Percentiles rank a stretch among this genome's conserved stretches.
Evolutionary conservation across 495 filamentous ascomycete genomes (phyloP).

Genomic region (Daldinia childiae): DNA sequence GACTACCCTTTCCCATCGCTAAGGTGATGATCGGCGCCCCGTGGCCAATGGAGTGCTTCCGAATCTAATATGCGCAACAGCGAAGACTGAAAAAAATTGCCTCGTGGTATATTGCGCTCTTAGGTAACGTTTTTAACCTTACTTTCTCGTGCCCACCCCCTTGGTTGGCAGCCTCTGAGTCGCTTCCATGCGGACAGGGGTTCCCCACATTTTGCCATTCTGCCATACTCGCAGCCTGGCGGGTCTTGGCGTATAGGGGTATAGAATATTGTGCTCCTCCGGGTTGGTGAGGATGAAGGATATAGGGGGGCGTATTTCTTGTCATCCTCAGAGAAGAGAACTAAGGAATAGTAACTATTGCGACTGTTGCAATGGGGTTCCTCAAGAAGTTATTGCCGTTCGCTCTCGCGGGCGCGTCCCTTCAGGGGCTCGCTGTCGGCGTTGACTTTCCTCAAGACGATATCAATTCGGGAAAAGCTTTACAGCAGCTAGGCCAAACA

Average conservation of each 20-base stretch:
- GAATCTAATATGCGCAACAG: conserved; percentile 33
- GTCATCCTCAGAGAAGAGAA: background rate
- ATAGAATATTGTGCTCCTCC: conserved; percentile 5
- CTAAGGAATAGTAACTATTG: conserved; percentile 15
- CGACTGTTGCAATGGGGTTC: conserved; percentile 39
- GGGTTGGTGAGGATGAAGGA: conserved; percentile 15
- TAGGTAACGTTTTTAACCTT: conserved; percentile 32
- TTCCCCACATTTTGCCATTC: conserved; percentile 42
- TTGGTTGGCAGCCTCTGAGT: conserved; percentile 7
- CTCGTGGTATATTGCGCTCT: conserved; percentile 13
- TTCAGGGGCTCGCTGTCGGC: conserved; percentile 37
- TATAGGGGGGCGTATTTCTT: conserved; percentile 27
- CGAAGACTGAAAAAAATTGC: conserved; percentile 21
- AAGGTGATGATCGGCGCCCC: conserved; percentile 36
- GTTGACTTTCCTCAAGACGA: conserved; percentile 48
- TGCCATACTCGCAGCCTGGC: conserved; percentile 35
- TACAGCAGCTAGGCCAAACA: conserved; percentile 46
- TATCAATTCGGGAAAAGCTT: conserved; percentile 52
- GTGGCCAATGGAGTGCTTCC: conserved; percentile 16
- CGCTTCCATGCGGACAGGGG: conserved; percentile 34
- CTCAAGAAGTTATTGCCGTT: conserved; percentile 34
- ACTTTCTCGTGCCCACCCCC: conserved; percentile 6
- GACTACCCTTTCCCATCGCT: conserved; percentile 45
- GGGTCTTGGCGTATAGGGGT: conserved; percentile 37
- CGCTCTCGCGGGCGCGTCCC: conserved; percentile 39